Percentiles rank a stretch among this genome's conserved stretches.
Evolutionary conservation across 73 alveolate species (phyloP).

Genomic region (Paraurostyla sp.): DNA sequence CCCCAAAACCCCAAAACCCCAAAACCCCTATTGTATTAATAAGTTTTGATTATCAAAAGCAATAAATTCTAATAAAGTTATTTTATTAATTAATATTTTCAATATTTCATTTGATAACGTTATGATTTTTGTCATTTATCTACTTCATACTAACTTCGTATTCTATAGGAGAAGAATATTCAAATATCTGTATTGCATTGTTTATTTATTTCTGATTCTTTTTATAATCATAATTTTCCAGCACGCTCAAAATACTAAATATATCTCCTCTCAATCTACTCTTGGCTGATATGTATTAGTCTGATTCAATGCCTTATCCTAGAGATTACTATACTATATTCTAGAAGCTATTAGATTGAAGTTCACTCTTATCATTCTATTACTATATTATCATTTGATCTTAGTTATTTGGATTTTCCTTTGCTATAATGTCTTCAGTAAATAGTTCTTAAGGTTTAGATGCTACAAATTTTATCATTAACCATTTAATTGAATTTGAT

Average conservation of each 20-base stretch:
- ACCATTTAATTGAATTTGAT: background rate
- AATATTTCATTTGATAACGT: too few species aligned
- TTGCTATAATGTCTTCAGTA: constrained; percentile 21
- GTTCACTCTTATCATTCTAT: background rate
- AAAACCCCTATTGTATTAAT: too few species aligned
- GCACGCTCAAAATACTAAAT: background rate
- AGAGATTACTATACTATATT: background rate
- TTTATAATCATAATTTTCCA: background rate
- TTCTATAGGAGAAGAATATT: constrained; percentile 25
- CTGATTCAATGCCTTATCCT: too few species aligned
- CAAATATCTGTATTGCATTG: constrained; percentile 13
- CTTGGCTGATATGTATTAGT: too few species aligned
- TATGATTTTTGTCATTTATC: constrained; percentile 2
- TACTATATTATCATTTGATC: background rate
- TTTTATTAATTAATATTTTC: too few species aligned
- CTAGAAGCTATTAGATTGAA: background rate
- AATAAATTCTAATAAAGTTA: background rate
- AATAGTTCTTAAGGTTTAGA: background rate
- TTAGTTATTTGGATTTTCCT: background rate
- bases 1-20: too few species aligned
- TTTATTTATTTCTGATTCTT: background rate
- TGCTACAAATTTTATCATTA: background rate
- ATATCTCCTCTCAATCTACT: background rate
- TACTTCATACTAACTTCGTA: constrained; percentile 22
- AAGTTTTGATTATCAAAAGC: too few species aligned